Evolutionary conservation across 192 early-diverging fungal genomes (phyloP).

Genomic region (Backusella mclennaniae): DNA sequence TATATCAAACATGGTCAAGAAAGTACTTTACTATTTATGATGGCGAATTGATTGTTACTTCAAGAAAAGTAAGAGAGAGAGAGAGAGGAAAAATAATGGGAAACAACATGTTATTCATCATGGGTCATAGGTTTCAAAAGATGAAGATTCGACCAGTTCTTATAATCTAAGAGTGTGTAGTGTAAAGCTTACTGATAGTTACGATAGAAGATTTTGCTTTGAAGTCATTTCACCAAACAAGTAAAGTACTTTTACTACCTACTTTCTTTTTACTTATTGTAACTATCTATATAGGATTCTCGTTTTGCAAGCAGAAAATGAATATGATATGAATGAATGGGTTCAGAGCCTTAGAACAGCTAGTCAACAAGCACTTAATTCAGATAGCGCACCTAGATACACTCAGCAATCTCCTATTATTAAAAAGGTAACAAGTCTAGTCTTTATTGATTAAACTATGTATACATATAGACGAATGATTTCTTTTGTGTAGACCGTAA

Average conservation of each 20-base stretch:
- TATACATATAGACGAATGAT: neutral
- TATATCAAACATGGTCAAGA: constrained; percentile 78
- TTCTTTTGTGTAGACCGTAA: neutral
- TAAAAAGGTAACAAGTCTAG: neutral
- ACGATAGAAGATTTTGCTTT: constrained; percentile 77
- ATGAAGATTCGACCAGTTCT: constrained; percentile 52
- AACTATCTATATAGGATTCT: constrained; percentile 46
- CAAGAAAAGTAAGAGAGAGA: constrained; percentile 35
- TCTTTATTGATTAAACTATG: neutral
- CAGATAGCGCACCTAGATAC: constrained; percentile 43
- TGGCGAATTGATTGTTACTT: constrained; percentile 52
- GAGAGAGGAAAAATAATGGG: neutral
- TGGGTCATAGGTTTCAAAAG: constrained; percentile 43
- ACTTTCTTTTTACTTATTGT: neutral
- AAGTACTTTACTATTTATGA: constrained; percentile 73
- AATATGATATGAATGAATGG: constrained; percentile 73
- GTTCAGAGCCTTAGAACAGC: constrained; percentile 63
- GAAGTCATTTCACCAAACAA: constrained; percentile 80
- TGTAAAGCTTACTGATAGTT: constrained; percentile 58
- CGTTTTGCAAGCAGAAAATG: constrained; percentile 74
- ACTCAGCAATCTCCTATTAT: neutral
- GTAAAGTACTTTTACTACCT: constrained; percentile 30
- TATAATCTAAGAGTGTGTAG: constrained; percentile 76
- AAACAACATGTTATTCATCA: neutral
- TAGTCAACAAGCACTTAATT: constrained; percentile 53